These are phyloP conservation scores for Thelonectria discophora DNA, from an alignment of 2,329 filamentous ascomycete genomes.

Conservation along the genomic window DNA sequence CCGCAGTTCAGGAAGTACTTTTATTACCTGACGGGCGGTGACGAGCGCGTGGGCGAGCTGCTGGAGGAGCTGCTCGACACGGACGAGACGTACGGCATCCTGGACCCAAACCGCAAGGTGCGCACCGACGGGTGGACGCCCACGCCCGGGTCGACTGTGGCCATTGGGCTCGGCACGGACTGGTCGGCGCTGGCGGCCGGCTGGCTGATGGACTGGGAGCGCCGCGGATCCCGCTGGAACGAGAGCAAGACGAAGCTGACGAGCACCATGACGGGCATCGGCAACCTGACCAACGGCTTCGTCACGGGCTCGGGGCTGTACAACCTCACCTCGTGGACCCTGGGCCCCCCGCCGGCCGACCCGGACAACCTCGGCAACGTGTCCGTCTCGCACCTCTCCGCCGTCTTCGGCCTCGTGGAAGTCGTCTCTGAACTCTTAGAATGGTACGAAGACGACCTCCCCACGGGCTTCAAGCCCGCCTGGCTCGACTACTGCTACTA, in stretches of 20 bases:
- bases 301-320: slow-evolving; percentile 65
- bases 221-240: slow-evolving; percentile 61
- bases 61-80: slow-evolving; percentile 60
- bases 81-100: slow-evolving; percentile 59
- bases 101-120: slow-evolving; percentile 68
- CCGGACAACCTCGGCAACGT: slow-evolving; percentile 61
- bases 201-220: slow-evolving; percentile 69
- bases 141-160: slow-evolving; percentile 51
- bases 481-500: slow-evolving; percentile 70
- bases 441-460: slow-evolving; percentile 55
- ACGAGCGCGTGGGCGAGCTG: slow-evolving; percentile 65
- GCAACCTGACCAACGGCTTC: slow-evolving; percentile 65
- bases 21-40: slow-evolving; percentile 67
- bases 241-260: slow-evolving; percentile 61
- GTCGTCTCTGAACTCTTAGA: slow-evolving; percentile 65
- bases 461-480: slow-evolving; percentile 59
- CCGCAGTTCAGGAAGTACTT: slow-evolving; percentile 63
- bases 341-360: slow-evolving; percentile 62
- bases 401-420: slow-evolving; percentile 67
- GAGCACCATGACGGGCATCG: slow-evolving; percentile 60
- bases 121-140: slow-evolving; percentile 61
- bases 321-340: slow-evolving; percentile 57
- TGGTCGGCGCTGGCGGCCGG: slow-evolving; percentile 65
- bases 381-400: slow-evolving; percentile 63
- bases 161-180: slow-evolving; percentile 66